Evolutionary conservation across 2,329 filamentous ascomycete species (phyloP).

Genomic region (Geosmithia flava): DNA sequence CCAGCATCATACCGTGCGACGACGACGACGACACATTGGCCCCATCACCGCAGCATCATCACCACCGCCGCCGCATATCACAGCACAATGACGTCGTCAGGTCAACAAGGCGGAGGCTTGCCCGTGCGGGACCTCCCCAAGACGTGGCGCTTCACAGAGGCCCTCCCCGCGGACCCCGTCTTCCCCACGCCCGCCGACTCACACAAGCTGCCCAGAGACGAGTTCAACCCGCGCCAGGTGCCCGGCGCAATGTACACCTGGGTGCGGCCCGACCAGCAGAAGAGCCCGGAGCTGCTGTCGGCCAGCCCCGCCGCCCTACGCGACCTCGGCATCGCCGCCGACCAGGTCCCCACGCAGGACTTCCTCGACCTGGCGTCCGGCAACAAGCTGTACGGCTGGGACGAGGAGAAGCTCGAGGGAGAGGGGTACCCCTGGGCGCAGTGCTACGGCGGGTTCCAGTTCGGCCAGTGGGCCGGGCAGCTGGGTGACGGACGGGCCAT

Average conservation of each 20-base stretch:
- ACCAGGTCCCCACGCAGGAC: conserved; percentile 57
- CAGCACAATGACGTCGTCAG: background rate
- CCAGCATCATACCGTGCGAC: conserved; percentile 7
- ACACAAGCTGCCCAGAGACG: conserved; percentile 64
- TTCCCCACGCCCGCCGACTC: conserved; percentile 75
- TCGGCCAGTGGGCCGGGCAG: conserved; percentile 89
- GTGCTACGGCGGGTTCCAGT: conserved; percentile 79
- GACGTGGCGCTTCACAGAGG: conserved; percentile 52
- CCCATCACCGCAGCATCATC: background rate
- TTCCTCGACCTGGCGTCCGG: conserved; percentile 72
- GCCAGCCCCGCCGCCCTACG: conserved; percentile 68
- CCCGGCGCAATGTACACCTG: conserved; percentile 80
- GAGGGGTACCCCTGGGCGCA: conserved; percentile 90
- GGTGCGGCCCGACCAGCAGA: conserved; percentile 66
- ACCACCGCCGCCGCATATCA: background rate
- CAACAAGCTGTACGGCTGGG: conserved; percentile 71
- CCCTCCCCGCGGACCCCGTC: conserved; percentile 60
- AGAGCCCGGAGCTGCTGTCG: conserved; percentile 66
- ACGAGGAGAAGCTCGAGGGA: conserved; percentile 50
- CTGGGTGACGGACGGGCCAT: conserved; percentile 92
- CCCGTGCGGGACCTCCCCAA: conserved; percentile 47
- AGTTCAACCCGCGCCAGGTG: conserved; percentile 72
- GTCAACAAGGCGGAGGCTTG: conserved; percentile 11
- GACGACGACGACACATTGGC: background rate
- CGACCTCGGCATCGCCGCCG: conserved; percentile 63